Evolutionary conservation across 306 rosid species (phyloP).

Genomic region (Malus asiatica): DNA sequence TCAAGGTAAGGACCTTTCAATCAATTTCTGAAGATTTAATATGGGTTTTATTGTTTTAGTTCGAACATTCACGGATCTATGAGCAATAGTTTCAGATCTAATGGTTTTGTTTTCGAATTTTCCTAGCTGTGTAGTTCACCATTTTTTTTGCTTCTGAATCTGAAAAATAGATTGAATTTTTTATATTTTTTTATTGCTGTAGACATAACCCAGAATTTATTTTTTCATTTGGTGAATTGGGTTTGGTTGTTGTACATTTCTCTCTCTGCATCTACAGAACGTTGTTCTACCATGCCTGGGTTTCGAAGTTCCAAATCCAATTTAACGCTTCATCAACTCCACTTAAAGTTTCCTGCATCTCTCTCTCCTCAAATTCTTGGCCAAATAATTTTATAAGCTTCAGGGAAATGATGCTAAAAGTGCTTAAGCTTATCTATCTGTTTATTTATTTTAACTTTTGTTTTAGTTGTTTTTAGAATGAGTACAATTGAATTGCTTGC

Average conservation of each 20-base stretch:
- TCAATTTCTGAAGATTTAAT: background rate
- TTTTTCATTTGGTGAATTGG: background rate
- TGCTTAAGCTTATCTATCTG: too few relatives aligned
- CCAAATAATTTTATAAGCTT: too few relatives aligned
- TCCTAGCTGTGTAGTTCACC: background rate
- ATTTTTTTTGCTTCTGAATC: background rate
- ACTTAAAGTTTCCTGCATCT: too few relatives aligned
- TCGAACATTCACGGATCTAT: background rate
- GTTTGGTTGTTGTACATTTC: background rate
- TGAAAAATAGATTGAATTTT: background rate
- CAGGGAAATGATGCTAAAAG: too few relatives aligned
- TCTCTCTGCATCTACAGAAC: too few relatives aligned
- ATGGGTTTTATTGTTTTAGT: background rate
- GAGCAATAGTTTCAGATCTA: background rate
- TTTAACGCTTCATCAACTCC: too few relatives aligned
- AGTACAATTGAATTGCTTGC: too few relatives aligned
- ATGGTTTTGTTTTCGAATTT: background rate
- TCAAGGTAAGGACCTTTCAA: background rate
- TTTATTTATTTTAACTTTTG: too few relatives aligned
- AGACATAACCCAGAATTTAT: background rate
- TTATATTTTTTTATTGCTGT: background rate
- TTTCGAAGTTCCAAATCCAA: too few relatives aligned
- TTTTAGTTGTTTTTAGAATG: too few relatives aligned
- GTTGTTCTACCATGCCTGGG: too few relatives aligned
- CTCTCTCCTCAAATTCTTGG: too few relatives aligned